Conservation (phyloP, 768 basidiomycete species). For the Panellus pusillus region DNA sequence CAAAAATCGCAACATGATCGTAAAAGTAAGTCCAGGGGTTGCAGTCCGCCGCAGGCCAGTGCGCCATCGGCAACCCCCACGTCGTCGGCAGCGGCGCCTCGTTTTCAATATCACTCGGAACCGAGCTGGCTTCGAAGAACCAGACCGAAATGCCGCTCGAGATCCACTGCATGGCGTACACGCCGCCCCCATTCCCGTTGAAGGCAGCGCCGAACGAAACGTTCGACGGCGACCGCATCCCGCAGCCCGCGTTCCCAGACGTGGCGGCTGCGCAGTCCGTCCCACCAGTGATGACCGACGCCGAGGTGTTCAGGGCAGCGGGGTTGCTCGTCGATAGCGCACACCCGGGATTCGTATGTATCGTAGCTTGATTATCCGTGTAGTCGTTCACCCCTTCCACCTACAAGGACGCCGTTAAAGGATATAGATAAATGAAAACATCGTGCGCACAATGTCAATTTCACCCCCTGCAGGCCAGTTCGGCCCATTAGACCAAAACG, state of each 20-base stretch:
- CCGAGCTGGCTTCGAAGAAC: conserved; percentile 75
- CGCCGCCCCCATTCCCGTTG: conserved; percentile 83
- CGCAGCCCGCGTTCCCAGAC: conserved; percentile 82
- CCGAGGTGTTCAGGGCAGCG: conserved; percentile 54
- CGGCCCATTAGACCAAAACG: conserved; percentile 43
- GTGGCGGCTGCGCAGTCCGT: conserved; percentile 70
- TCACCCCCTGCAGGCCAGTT: conserved; percentile 70
- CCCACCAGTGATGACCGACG: conserved; percentile 58
- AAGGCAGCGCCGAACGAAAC: conserved; percentile 84
- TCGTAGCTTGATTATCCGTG: conserved; percentile 78
- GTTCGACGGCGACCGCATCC: conserved; percentile 57
- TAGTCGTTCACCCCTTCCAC: conserved; percentile 78
- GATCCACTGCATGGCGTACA: conserved; percentile 88
- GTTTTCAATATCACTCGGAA: conserved; percentile 76
- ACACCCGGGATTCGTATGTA: conserved; percentile 78
- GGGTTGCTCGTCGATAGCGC: conserved; percentile 50
- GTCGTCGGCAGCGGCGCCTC: conserved; percentile 68
- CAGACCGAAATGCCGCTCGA: conserved; percentile 71
- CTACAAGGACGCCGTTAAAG: conserved; percentile 65
- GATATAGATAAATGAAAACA: neutral
- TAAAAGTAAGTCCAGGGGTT: conserved; percentile 79
- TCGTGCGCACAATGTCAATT: conserved; percentile 2
- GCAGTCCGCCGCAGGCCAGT: conserved; percentile 76
- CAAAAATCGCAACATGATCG: conserved; percentile 76
- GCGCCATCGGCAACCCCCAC: conserved; percentile 80